Percentiles rank a stretch among this genome's conserved stretches.
Conservation (phyloP, 2,329 filamentous ascomycete genomes). For the Cercospora zeae-maydis region DNA sequence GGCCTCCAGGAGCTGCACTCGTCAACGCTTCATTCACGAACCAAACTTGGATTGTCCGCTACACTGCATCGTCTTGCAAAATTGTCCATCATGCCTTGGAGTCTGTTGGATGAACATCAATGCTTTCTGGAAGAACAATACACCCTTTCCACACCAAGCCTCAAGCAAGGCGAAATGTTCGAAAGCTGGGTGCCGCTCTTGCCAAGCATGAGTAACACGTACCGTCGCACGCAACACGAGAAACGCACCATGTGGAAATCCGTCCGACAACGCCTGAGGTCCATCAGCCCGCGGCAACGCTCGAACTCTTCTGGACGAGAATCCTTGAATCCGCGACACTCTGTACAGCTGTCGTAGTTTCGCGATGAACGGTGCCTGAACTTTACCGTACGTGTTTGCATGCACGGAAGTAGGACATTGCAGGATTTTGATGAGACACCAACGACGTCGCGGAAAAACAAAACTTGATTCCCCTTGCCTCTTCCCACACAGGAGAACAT, state of each 20-base stretch:
- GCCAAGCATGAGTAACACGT: not conserved
- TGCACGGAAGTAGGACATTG: not conserved
- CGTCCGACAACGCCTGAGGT: conserved; percentile 12
- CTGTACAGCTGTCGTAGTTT: conserved; percentile 3
- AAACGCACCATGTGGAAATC: conserved; percentile 13
- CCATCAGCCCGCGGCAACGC: conserved; percentile 5
- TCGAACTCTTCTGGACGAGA: conserved; percentile 2
- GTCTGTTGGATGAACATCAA: conserved; percentile 15
- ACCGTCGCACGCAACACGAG: conserved; percentile 2
- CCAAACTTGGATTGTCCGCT: not conserved
- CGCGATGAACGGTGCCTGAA: not conserved
- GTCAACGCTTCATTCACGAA: not conserved
- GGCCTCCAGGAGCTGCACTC: not conserved
- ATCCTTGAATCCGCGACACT: conserved; percentile 5
- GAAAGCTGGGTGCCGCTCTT: conserved; percentile 7
- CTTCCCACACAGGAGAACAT: not conserved
- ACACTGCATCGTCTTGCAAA: not conserved
- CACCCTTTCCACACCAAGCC: conserved; percentile 7
- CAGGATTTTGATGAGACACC: not conserved
- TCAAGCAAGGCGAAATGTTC: conserved; percentile 4
- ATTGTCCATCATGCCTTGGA: conserved; percentile 7
- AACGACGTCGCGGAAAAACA: not conserved
- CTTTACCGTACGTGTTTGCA: not conserved
- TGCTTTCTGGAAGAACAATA: conserved; percentile 18
- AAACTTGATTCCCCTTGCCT: not conserved